Base-by-base conservation (phyloP, 805 yeast species). In the Wickerhamiella qilinensis region DNA sequence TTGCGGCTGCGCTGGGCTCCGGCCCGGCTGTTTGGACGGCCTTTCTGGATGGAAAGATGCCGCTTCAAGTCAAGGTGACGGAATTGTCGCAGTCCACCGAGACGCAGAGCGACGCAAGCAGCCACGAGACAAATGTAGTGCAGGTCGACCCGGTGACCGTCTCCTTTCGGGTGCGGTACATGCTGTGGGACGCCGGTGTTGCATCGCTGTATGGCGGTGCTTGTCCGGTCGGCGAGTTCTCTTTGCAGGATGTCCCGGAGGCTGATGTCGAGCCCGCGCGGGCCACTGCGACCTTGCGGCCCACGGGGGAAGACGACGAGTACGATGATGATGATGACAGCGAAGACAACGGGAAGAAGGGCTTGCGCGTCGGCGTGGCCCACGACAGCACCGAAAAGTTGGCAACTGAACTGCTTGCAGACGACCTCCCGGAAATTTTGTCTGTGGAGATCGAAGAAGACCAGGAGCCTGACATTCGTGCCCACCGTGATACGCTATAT, bases 311-410 rank as follows among this genome's bases (percentile, higher is more conserved):
- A 14, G 58, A 58, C 21, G 56, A 59, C 35, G 60, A 61, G 31
- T 62, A 62, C 22, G 59, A 60, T 16, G 67, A 63, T 7, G 63
- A 57, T 11, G 62, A 58, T 4, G 57, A 52, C 2, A 54, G 44
- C 7, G 52, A 53, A 14, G 46, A n/a, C n/a, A 39, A 11, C 40
- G 24, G 22, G 30, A 35, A 21, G 54, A 53, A 16, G 57, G 56
- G 11, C 56, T 12, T n/a, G n/a, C n/a, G n/a, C n/a, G n/a, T n/a
- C n/a, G n/a, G n/a, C n/a, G n/a, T 7, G n/a, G 31, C 16, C 28
- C 28, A 24, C 12, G 12, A 24, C 28, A 24, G 28, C 28, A 24
- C 9, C 9, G 28, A 14, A 24, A 24, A 24, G 28, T 9, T 29
- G 31, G 31, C 12, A 11, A 17, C 48, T 3, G 62, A 54, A 20